Evolutionary conservation across 495 filamentous ascomycete species (phyloP).

Genomic region (Daldinia loculata): DNA sequence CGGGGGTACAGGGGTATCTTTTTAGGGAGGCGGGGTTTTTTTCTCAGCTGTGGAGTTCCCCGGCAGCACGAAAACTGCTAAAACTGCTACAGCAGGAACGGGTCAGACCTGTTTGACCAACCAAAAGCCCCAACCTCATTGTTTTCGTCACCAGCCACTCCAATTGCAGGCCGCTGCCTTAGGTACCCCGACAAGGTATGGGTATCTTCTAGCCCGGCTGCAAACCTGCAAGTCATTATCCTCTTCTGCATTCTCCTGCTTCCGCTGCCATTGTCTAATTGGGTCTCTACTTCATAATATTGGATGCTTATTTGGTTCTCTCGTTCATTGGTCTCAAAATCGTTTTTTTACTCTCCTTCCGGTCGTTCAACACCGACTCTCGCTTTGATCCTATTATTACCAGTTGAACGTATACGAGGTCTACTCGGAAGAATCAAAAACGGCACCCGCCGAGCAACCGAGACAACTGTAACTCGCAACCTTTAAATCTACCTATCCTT

Average conservation of each 20-base stretch:
- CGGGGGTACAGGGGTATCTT: background rate
- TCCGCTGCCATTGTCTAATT: conserved; percentile 36
- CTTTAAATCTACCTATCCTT: conserved; percentile 4
- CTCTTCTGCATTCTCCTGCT: conserved; percentile 36
- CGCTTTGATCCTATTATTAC: conserved; percentile 11
- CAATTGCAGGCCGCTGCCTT: conserved; percentile 31
- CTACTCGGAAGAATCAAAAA: conserved; percentile 34
- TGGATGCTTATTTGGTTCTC: conserved; percentile 29
- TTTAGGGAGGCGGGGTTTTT: conserved; percentile 34
- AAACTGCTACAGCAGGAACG: conserved; percentile 9
- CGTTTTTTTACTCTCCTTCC: conserved; percentile 22
- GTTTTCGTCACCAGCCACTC: conserved; percentile 44
- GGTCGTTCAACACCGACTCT: conserved; percentile 13
- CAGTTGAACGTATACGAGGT: conserved; percentile 26
- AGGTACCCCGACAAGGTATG: conserved; percentile 31
- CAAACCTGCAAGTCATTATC: conserved; percentile 38
- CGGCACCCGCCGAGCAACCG: conserved; percentile 20
- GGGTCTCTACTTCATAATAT: conserved; percentile 30
- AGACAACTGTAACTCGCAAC: conserved; percentile 7
- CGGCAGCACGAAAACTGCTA: background rate
- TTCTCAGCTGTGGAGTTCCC: conserved; percentile 24
- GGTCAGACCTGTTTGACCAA: conserved; percentile 25
- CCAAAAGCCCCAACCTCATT: conserved; percentile 42
- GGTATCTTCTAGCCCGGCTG: conserved; percentile 7
- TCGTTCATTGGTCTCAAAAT: conserved; percentile 36